Percentiles rank a stretch among this genome's conserved stretches.
These are phyloP conservation scores for Excoecaria cochinchinensis DNA, from an alignment of 345 rosid species.

Conservation along the genomic window DNA sequence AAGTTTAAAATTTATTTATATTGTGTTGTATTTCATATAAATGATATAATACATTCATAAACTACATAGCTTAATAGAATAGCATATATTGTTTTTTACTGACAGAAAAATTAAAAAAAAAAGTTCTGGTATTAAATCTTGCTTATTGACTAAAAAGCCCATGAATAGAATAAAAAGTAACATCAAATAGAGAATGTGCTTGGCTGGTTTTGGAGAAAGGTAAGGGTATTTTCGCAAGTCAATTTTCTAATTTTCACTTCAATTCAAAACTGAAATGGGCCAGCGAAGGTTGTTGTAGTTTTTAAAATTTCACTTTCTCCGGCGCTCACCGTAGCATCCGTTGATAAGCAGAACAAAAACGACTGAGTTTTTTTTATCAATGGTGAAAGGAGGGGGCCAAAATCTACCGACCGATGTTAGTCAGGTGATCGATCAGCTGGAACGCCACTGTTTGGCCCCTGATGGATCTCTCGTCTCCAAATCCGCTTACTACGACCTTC, in stretches of 20 bases:
- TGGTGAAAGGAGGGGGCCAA: slow-evolving; percentile 34
- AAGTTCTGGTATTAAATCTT: no score
- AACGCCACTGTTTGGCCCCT: slow-evolving; percentile 93
- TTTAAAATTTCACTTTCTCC: slow-evolving; percentile 6
- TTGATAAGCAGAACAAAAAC: not conserved
- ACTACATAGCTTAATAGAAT: no score
- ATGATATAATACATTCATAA: no score
- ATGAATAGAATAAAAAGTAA: no score
- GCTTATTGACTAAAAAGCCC: no score
- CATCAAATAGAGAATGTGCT: no score
- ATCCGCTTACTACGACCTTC: slow-evolving; percentile 81
- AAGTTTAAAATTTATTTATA: no score
- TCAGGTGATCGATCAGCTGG: slow-evolving; percentile 87
- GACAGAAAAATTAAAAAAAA: no score
- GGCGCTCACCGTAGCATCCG: not conserved
- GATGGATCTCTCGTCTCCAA: slow-evolving; percentile 96
- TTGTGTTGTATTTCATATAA: no score
- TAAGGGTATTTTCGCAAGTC: no score
- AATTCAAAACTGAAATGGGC: not conserved
- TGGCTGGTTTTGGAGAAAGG: no score
- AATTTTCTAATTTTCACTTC: not conserved
- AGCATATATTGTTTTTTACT: no score
- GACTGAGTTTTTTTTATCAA: not conserved
- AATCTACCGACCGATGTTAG: slow-evolving; percentile 72
- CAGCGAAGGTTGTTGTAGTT: not conserved